Conservation (phyloP, 306 rosid species). For the Rosa persica region DNA sequence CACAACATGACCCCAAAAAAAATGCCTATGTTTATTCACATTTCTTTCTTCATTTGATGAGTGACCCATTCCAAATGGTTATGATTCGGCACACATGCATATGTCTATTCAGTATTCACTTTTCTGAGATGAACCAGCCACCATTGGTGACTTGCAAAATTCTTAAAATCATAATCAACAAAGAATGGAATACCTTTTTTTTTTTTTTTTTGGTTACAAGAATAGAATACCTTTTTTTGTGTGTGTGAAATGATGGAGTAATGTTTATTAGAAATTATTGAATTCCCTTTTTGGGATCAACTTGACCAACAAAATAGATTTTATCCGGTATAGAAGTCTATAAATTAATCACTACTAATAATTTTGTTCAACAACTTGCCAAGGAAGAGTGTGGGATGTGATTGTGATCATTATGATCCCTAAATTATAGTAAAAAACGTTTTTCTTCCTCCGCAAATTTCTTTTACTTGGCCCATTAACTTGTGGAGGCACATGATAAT, state of each 20-base stretch:
- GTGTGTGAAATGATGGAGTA: background rate
- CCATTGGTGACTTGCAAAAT: background rate
- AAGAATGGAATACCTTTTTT: background rate
- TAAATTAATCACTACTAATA: background rate
- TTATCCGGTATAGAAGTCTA: background rate
- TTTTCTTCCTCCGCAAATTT: background rate
- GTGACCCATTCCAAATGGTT: constrained; percentile 4
- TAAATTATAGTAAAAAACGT: background rate
- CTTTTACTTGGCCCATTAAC: background rate
- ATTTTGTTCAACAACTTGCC: background rate
- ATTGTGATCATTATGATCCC: background rate
- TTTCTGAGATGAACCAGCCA: background rate
- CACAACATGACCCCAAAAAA: background rate
- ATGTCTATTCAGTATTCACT: background rate
- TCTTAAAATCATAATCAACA: background rate
- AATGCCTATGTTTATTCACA: background rate
- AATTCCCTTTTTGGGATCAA: background rate
- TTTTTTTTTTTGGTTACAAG: too few species aligned
- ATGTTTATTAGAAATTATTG: background rate
- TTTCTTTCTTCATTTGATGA: background rate
- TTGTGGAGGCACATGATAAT: background rate
- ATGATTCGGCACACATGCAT: background rate
- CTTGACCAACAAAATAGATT: background rate
- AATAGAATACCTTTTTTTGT: background rate
- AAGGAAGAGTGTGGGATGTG: background rate